Evolutionary conservation across 2,329 filamentous ascomycete genomes (phyloP).

Genomic region (Penicillium sp.): DNA sequence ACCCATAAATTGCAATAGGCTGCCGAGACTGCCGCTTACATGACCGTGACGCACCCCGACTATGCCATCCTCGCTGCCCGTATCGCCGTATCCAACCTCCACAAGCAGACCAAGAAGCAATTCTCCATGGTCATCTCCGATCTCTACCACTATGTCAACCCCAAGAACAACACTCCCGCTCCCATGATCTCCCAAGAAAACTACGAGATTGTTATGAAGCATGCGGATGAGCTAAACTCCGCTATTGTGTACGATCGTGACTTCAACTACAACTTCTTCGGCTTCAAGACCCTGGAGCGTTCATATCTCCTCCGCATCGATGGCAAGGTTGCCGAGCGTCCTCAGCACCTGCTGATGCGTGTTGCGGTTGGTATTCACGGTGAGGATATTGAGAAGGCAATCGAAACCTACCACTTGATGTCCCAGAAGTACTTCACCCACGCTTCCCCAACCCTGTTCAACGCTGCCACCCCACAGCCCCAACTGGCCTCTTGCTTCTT

Average conservation of each 20-base stretch:
- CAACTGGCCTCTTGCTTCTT: slow-evolving; percentile 98
- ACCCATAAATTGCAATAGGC: slow-evolving; percentile 62
- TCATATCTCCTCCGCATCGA: slow-evolving; percentile 96
- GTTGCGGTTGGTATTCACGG: slow-evolving; percentile 97
- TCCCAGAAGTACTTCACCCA: slow-evolving; percentile 99
- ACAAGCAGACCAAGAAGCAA: slow-evolving; percentile 99
- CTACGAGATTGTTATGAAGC: slow-evolving; percentile 91
- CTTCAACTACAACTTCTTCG: slow-evolving; percentile 99
- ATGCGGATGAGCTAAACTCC: slow-evolving; percentile 96
- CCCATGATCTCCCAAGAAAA: slow-evolving; percentile 95
- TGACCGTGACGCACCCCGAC: slow-evolving; percentile 99
- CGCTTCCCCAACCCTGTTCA: slow-evolving; percentile 96
- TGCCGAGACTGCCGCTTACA: slow-evolving; percentile 98
- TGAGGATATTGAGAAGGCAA: slow-evolving; percentile 88
- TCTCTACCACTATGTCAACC: slow-evolving; percentile 94
- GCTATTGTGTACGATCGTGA: slow-evolving; percentile 99
- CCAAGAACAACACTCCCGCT: slow-evolving; percentile 79
- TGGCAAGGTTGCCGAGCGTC: slow-evolving; percentile 94
- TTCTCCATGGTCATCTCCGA: slow-evolving; percentile 95
- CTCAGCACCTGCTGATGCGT: slow-evolving; percentile 99
- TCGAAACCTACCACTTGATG: slow-evolving; percentile 99
- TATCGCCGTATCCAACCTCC: slow-evolving; percentile 98
- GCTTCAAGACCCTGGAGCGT: slow-evolving; percentile 98
- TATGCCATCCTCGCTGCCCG: slow-evolving; percentile 98
- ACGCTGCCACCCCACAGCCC: slow-evolving; percentile 90